These are phyloP conservation scores for Conoideocrella luteorostrata DNA, from an alignment of 2,329 filamentous ascomycete species.

Conservation along the genomic window DNA sequence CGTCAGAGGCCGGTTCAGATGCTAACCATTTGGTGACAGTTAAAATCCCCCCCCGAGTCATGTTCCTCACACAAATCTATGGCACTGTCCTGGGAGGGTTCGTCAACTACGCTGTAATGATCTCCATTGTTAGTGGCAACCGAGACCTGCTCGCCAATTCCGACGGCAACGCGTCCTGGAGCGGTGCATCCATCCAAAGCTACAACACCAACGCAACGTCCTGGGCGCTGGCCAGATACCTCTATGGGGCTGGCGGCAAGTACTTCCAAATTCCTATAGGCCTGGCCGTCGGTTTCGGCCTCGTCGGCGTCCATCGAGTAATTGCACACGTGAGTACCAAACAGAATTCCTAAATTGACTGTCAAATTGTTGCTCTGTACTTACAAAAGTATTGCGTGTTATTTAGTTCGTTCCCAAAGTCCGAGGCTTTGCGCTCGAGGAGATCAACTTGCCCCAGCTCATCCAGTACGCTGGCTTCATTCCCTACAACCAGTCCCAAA, in stretches of 20 bases:
- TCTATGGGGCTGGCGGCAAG: conserved; percentile 31
- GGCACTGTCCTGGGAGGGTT: conserved; percentile 34
- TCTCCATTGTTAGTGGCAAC: conserved; percentile 35
- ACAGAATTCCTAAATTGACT: no score
- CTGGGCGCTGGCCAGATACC: conserved; percentile 30
- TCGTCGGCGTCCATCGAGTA: conserved; percentile 10
- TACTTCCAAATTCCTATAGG: conserved; percentile 33
- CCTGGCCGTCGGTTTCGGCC: conserved; percentile 34
- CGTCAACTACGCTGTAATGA: conserved; percentile 41
- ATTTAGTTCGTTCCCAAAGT: conserved; percentile 5
- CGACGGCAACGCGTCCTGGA: conserved; percentile 39
- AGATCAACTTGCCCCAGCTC: conserved; percentile 7
- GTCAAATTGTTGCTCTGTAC: no score
- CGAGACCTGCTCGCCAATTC: conserved; percentile 32
- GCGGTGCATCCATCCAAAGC: conserved; percentile 39
- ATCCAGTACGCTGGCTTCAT: conserved; percentile 8
- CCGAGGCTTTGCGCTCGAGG: background rate
- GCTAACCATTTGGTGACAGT: background rate
- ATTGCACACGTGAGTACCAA: conserved; percentile 1
- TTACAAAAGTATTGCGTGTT: background rate
- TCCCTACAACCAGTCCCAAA: conserved; percentile 34
- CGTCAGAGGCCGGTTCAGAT: background rate
- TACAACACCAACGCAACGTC: conserved; percentile 32
- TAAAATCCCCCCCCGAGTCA: conserved; percentile 33
- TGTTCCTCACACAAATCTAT: conserved; percentile 32